Conservation (phyloP, 2,329 filamentous ascomycete species). For the Drechslerella dactyloides region DNA sequence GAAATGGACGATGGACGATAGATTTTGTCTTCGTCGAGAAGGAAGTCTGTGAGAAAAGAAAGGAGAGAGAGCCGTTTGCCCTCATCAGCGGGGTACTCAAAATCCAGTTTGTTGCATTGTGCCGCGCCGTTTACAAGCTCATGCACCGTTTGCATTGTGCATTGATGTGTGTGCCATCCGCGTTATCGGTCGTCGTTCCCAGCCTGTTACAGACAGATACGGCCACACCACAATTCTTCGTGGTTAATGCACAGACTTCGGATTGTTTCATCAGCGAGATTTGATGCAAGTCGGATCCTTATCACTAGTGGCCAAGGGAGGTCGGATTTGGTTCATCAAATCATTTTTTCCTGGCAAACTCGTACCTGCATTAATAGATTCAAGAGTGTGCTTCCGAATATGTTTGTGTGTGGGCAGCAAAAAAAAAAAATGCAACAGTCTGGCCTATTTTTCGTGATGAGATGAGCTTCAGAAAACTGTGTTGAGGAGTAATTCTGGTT, state of each 20-base stretch:
- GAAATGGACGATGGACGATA: background rate
- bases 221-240: background rate
- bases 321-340: background rate
- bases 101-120: background rate
- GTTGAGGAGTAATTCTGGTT: too few relatives aligned
- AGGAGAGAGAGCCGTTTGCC: background rate
- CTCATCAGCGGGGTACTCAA: too few relatives aligned
- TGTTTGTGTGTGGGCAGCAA: background rate
- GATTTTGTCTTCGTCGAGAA: background rate
- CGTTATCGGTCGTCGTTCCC: background rate
- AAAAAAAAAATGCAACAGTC: background rate
- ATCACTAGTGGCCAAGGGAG: background rate
- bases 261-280: background rate
- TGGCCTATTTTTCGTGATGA: too few relatives aligned
- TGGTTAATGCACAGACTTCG: constrained; percentile 4
- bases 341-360: background rate
- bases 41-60: background rate
- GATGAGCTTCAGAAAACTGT: too few relatives aligned
- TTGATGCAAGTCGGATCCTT: constrained; percentile 3
- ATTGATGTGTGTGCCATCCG: background rate
- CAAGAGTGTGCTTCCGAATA: background rate
- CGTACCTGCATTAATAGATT: constrained; percentile 4
- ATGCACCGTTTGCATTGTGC: constrained; percentile 9
- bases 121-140: constrained; percentile 2
- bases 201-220: background rate